Base-by-base conservation (phyloP, 805 yeast genomes). In the Kuraishia capsulata region DNA sequence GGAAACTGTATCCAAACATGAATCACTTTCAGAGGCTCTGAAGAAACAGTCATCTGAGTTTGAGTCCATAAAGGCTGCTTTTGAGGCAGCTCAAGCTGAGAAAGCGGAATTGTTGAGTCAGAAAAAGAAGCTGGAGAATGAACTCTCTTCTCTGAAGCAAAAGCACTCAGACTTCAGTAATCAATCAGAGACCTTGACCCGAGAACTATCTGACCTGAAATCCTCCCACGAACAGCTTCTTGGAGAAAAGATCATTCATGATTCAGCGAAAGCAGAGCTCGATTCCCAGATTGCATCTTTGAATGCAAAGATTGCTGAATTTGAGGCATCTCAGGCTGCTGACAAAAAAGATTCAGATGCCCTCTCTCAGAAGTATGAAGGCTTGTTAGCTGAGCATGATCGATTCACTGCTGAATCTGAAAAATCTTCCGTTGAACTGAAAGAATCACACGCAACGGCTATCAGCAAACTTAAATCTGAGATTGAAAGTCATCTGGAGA, bases 1-100 rank as follows among this genome's bases (percentile, higher is more conserved):
- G 13, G 31, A 9, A 5, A 28, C 31, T 13, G 31, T 8, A 5
- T 11, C 17, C 6, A 6, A 28, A 8, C 31, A 28, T 8, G 8
- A n/a, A 33, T 13, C 17, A 20, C 10, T 21, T 16, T 10, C 6
- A 14, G 31, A 30, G 18, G 17, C 30, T 2, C 59, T 50, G 6
- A 60, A 51, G 13, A 36, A 37, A 1, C 28, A 46, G 2, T 31
- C 59, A 2, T 47, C 51, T 11, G 52, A 56, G n/a, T 30, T 57
- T 0, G 26, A 38, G 8, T 54, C 58, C 37, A 39, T 56, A 39
- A 49, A 51, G 39, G 32, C 49, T 1, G 45, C 61, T 17, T 56
- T 50, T 25, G 45, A 46, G 11, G 42, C 58, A 33, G 51, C 55
- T 23, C 26, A 23, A 23, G 26, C n/a, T n/a, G n/a, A n/a, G n/a